Evolutionary conservation across 2,329 filamentous ascomycete genomes (phyloP).

Genomic region (Cordyceps javanica): DNA sequence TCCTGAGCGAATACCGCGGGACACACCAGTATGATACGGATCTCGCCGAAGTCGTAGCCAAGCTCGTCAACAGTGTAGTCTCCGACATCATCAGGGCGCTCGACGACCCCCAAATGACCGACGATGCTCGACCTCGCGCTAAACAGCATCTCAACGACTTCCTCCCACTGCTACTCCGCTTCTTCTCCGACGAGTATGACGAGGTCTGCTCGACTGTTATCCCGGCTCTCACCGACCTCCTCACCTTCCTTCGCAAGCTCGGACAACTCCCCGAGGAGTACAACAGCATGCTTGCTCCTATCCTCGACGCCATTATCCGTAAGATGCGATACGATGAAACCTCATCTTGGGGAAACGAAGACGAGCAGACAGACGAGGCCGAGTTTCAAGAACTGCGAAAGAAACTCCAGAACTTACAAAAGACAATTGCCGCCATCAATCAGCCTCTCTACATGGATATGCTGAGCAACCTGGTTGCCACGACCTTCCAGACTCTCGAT

Average conservation of each 20-base stretch:
- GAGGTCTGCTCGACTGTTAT: conserved; percentile 97
- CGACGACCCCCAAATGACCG: conserved; percentile 58
- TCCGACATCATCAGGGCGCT: conserved; percentile 82
- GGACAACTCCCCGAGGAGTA: conserved; percentile 68
- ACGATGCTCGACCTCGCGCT: conserved; percentile 64
- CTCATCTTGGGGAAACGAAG: conserved; percentile 85
- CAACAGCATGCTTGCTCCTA: conserved; percentile 74
- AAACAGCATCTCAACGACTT: conserved; percentile 79
- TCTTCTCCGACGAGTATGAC: conserved; percentile 97
- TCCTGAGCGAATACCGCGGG: conserved; percentile 69
- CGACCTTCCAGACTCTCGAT: conserved; percentile 75
- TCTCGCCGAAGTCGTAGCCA: conserved; percentile 88
- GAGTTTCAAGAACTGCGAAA: conserved; percentile 95
- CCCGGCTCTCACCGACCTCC: conserved; percentile 82
- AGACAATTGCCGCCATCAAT: conserved; percentile 84
- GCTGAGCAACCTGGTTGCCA: conserved; percentile 79
- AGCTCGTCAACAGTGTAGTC: conserved; percentile 86
- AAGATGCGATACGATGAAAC: conserved; percentile 99
- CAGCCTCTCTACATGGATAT: conserved; percentile 84
- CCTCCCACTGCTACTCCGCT: conserved; percentile 79
- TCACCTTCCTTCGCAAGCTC: conserved; percentile 83
- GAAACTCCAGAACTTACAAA: conserved; percentile 82
- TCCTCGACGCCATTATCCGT: conserved; percentile 82
- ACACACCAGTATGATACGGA: conserved; percentile 91
- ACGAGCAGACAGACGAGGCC: conserved; percentile 92